These are phyloP conservation scores for Fusarium penzigii DNA, from an alignment of 2,329 filamentous ascomycete genomes.

Conservation along the genomic window DNA sequence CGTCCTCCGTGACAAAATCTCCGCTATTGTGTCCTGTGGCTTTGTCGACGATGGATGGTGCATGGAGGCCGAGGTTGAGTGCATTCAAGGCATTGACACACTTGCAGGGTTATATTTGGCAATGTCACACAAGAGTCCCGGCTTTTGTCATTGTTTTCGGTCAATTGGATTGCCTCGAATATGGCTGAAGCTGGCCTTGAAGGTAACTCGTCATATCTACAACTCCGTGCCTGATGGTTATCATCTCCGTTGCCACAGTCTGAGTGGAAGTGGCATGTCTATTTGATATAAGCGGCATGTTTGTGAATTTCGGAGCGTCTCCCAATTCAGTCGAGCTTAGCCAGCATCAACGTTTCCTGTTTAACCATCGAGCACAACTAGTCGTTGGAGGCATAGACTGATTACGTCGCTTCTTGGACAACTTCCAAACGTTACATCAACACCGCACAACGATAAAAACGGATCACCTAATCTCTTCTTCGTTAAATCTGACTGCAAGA, in stretches of 20 bases:
- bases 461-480: constrained; percentile 1
- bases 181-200: neutral
- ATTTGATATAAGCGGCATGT: too few species aligned
- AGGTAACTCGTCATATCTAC: neutral
- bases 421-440: neutral
- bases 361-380: constrained; percentile 5
- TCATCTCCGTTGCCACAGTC: too few species aligned
- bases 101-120: constrained; percentile 31
- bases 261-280: too few species aligned
- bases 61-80: constrained; percentile 26
- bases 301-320: too few species aligned
- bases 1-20: constrained; percentile 19
- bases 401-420: too few species aligned
- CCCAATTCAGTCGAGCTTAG: neutral
- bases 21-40: constrained; percentile 20
- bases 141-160: neutral
- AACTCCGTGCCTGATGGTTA: too few species aligned
- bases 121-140: constrained; percentile 16
- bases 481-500: constrained; percentile 23
- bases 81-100: constrained; percentile 45
- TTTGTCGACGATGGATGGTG: constrained; percentile 21
- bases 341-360: neutral
- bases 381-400: too few species aligned
- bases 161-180: too few species aligned
- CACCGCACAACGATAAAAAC: constrained; percentile 4